Percentiles rank a stretch among this genome's conserved stretches.
Evolutionary conservation across 768 basidiomycete species (phyloP).

Genomic region (Russula emetica): DNA sequence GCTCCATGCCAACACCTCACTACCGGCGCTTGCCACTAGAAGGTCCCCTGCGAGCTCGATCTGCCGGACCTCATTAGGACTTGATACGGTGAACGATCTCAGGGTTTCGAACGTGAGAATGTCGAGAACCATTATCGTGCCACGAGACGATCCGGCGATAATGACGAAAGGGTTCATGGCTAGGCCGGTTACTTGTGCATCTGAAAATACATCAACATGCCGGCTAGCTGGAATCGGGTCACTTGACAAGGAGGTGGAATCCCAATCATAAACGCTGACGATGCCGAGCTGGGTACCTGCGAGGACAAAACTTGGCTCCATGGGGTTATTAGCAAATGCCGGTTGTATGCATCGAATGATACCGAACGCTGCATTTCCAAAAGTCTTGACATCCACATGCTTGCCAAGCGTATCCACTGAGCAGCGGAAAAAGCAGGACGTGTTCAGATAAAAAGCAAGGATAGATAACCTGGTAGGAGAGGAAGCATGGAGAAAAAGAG

Average conservation of each 20-base stretch:
- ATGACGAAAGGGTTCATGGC: constrained; percentile 57
- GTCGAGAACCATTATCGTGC: constrained; percentile 60
- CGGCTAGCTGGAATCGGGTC: constrained; percentile 36
- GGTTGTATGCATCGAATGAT: constrained; percentile 49
- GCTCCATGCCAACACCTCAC: constrained; percentile 63
- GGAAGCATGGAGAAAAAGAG: constrained; percentile 17
- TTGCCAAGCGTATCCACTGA: constrained; percentile 35
- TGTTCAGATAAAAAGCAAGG: constrained; percentile 49
- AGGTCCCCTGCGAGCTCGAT: constrained; percentile 55
- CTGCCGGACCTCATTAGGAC: constrained; percentile 43
- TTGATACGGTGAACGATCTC: constrained; percentile 50
- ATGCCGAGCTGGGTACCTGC: constrained; percentile 63
- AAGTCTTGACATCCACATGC: constrained; percentile 38
- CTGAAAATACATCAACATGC: constrained; percentile 60
- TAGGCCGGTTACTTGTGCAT: constrained; percentile 61
- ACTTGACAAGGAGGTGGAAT: constrained; percentile 20
- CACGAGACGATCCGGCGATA: constrained; percentile 60
- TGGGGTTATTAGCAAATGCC: constrained; percentile 40
- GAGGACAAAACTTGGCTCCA: constrained; percentile 50
- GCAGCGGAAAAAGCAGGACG: constrained; percentile 51
- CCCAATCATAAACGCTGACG: constrained; percentile 58
- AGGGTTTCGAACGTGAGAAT: constrained; percentile 56
- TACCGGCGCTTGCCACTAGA: constrained; percentile 57
- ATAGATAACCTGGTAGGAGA: constrained; percentile 33
- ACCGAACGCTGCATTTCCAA: constrained; percentile 52